Conservation (phyloP, 148 eudicot genomes). For the Amaranthus hypochondriacus region DNA sequence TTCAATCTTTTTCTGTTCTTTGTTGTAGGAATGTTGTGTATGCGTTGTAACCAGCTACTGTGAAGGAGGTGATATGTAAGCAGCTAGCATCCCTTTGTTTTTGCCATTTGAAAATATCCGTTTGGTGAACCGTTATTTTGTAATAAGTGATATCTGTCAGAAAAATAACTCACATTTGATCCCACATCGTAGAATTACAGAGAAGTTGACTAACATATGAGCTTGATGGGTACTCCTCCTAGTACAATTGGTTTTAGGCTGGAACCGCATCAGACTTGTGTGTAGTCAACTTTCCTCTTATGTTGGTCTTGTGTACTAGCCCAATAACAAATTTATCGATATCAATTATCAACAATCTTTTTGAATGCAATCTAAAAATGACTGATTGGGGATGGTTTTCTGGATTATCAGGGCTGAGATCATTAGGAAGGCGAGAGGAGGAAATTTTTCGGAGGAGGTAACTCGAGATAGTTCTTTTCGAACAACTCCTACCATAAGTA, state of each 20-base stretch:
- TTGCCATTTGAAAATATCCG: not conserved
- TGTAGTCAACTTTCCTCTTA: not conserved
- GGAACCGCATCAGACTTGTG: not conserved
- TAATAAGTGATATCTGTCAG: not conserved
- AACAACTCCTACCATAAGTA: not conserved
- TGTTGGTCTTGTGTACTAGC: not conserved
- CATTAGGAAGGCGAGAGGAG: conserved; percentile 63
- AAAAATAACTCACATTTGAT: not conserved
- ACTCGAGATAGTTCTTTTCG: not conserved
- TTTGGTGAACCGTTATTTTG: too few relatives aligned
- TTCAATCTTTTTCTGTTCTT: not conserved
- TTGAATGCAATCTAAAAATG: not conserved
- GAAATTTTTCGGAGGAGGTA: conserved; percentile 88
- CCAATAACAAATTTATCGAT: not conserved
- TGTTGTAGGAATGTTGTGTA: conserved; percentile 56
- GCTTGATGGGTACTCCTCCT: too few relatives aligned
- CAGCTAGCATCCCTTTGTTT: conserved; percentile 2
- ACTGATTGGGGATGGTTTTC: conserved; percentile 10
- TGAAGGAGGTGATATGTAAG: conserved; percentile 95
- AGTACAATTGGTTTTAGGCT: not conserved
- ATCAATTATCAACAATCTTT: not conserved
- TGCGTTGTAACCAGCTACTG: conserved; percentile 72
- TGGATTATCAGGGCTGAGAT: conserved; percentile 52
- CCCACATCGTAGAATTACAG: not conserved
- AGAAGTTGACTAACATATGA: too few relatives aligned